Evolutionary conservation across 2,329 filamentous ascomycete genomes (phyloP), one percentile per base, ranked within the genome.

Genomic region (Leptodontidium sp.): DNA sequence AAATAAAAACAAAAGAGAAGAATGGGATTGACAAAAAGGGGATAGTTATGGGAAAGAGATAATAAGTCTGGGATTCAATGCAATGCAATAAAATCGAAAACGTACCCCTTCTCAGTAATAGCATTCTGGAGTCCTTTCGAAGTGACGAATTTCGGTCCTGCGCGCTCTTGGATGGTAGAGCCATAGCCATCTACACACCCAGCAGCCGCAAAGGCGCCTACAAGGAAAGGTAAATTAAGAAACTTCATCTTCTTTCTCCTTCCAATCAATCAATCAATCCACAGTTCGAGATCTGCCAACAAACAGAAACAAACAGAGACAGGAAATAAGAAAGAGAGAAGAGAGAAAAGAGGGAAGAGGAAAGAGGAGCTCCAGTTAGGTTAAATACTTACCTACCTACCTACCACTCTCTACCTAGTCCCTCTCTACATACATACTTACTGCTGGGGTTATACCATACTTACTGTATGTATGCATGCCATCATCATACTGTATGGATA

Each of bases 41-140:
- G n/a, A n/a, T n/a, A n/a, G n/a, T n/a, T n/a, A n/a, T n/a, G n/a
- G n/a, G n/a, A n/a, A n/a, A n/a, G 21, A 21, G 21, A 21, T 1
- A 21, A 21, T 21, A 21, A 21, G 21, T 21, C 21, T 21, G 21
- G 21, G 21, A 21, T 21, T 21, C 21, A 21, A 21, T 21, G 21
- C 21, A 21, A 21, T 21, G 21, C 21, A 21, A 21, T 21, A 1
- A 21, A 21, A 21, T 21, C 21, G 21, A 21, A 14, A 17, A 50
- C 62, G 8, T 59, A 67, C 68, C 32, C 65, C 15, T 70, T 63
- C 47, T 68, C 62, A 11, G 65, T 65, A 14, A 70, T 70, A 29
- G 52, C 38, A 38, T 68, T 68, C 43, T 70, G 68, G 12, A 70
- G 58, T 14, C 58, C 43, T 40, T 59, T 52, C 6, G 65, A 68